phyloP scores from a whole-genome alignment of 1,284 basidiomycete genomes.

The Irpex sp. region DNA sequence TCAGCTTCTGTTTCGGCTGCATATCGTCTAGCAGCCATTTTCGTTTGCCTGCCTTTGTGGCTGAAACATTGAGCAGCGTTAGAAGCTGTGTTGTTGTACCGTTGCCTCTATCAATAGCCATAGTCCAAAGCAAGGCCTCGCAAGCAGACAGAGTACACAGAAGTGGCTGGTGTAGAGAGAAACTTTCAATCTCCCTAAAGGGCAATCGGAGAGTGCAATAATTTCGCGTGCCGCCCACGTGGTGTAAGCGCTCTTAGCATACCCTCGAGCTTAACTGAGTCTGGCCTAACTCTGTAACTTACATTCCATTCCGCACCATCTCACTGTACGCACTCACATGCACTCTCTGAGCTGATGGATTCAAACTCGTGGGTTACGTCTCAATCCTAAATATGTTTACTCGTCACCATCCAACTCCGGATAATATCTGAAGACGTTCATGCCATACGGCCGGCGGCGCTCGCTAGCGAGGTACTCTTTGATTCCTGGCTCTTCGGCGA shows the following conservation, averaged over 20 bases:
- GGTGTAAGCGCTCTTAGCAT: not conserved
- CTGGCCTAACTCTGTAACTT: too few relatives aligned
- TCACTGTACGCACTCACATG: too few relatives aligned
- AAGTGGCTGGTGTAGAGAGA: not conserved
- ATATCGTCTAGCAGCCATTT: conserved; percentile 45
- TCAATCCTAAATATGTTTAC: conserved; percentile 11
- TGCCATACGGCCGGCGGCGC: conserved; percentile 33
- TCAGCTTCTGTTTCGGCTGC: conserved; percentile 54
- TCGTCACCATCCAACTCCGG: conserved; percentile 40
- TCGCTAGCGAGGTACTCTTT: conserved; percentile 40
- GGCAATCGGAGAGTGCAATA: not conserved
- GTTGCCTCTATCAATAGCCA: conserved; percentile 34
- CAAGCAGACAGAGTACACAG: not conserved
- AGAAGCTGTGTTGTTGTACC: conserved; percentile 78
- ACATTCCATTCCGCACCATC: too few relatives aligned
- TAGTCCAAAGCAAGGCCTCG: conserved; percentile 1
- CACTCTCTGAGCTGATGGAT: not conserved
- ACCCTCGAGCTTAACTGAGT: not conserved
- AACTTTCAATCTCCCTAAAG: not conserved
- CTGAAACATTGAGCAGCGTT: conserved; percentile 92
- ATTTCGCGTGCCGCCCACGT: not conserved
- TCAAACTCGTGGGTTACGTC: not conserved
- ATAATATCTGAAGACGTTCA: conserved; percentile 45
- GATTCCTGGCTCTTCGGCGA: conserved; percentile 32
- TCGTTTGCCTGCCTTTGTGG: conserved; percentile 61